Conservation (phyloP, 2,329 filamentous ascomycete species). For the Aspergillus brasiliensis region DNA sequence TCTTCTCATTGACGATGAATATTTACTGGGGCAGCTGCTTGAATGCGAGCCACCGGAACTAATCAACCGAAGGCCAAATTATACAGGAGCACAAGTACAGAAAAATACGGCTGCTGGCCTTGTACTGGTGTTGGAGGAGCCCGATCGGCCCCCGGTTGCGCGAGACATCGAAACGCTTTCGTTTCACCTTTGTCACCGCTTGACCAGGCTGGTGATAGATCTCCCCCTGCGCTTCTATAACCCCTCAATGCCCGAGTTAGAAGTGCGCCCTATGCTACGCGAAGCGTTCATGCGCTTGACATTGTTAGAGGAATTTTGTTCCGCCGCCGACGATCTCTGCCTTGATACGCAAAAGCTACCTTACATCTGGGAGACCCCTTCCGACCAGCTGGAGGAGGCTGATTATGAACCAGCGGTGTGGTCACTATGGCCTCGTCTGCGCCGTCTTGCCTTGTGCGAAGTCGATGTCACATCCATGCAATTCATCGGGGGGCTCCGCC, state of each 20-base stretch:
- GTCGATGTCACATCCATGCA: constrained; percentile 8
- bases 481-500: constrained; percentile 11
- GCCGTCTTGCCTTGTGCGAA: constrained; percentile 16
- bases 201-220: constrained; percentile 15
- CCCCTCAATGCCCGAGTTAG: constrained; percentile 9
- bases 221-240: constrained; percentile 14
- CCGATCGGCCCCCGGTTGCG: constrained; percentile 4
- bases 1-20: constrained; percentile 7
- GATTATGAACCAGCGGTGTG: constrained; percentile 13
- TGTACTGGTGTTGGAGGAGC: constrained; percentile 14
- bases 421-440: constrained; percentile 17
- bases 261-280: constrained; percentile 11
- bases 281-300: constrained; percentile 15
- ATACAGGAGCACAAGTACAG: not conserved
- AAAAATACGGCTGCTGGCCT: constrained; percentile 2
- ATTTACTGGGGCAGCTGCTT: constrained; percentile 1
- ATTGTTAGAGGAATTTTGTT: constrained; percentile 17
- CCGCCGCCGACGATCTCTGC: constrained; percentile 16
- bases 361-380: not conserved
- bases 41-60: not conserved
- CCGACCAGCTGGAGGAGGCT: not conserved
- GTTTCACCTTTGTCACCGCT: not conserved
- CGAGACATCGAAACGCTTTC: constrained; percentile 11
- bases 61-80: not conserved
- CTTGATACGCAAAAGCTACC: constrained; percentile 4